Evolutionary conservation across 1,284 basidiomycete species (phyloP), one percentile per base, ranked within the genome.

Genomic region (Agroathelia rolfsii): DNA sequence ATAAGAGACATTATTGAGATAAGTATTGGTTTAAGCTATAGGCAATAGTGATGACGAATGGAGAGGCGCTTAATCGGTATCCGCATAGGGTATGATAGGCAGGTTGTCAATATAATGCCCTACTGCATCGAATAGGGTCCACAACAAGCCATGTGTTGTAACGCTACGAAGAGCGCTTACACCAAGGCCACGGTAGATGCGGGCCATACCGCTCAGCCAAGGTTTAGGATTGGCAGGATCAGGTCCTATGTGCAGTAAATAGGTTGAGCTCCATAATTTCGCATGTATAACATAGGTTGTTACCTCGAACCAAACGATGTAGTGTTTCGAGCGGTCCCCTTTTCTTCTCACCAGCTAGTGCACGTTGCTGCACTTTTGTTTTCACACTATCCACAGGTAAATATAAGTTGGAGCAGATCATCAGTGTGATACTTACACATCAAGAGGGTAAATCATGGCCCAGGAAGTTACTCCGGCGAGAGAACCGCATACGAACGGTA

Each of bases 281-380:
- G 14, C 13, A 23, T 26, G 16, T 28, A 28, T 34, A 8, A 3
- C 6, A 21, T 26, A 7, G 25, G 17, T 26, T 39, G 55, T 30
- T 49, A 81, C 82, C 82, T 58, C 81, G 67, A 37, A 90, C 66
- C 28, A 94, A 67, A 18, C 85, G 74, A 41, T 62, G 61, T 34
- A 92, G 66, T 5, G 90, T 89, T 55, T 83, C 77, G 50, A 62
- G 66, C 11, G 79, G 65, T 24, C 76, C 69, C 38, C 78, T 72
- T 41, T 76, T 70, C 28, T 64, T 66, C 41, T 80, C 72, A 27
- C 82, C 82, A 3, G 87, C 81, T 21, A 95, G 63, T 9, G 86
- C 78, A 34, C 90, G 77, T 49, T 92, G 82, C 52, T 95, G 89
- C 21, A 93, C 70, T 51, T 92, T 90, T 0, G 90, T 94, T 62